phyloP scores from a whole-genome alignment of 768 basidiomycete genomes.

The Boletellus emodensis region DNA sequence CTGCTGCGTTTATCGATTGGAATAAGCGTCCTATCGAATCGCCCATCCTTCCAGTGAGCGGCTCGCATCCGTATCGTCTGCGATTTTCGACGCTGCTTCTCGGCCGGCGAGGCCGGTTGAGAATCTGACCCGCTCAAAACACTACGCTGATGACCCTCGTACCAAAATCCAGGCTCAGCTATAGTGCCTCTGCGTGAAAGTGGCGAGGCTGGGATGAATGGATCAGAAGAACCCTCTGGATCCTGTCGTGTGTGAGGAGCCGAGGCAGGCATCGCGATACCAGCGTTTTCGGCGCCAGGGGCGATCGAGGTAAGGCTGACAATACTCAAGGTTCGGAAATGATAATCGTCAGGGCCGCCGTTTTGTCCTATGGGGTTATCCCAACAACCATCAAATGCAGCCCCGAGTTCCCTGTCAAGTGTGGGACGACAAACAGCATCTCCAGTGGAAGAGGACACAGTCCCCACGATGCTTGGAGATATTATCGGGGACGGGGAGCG shows the following conservation, averaged over 20 bases:
- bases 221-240: background rate
- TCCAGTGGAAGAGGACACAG: slow-evolving; percentile 5
- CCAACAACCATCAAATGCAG: slow-evolving; percentile 38
- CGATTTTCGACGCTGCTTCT: slow-evolving; percentile 36
- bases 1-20: slow-evolving; percentile 12
- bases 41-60: slow-evolving; percentile 53
- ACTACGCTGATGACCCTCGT: slow-evolving; percentile 1
- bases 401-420: slow-evolving; percentile 58
- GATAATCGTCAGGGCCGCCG: slow-evolving; percentile 36
- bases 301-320: slow-evolving; percentile 42
- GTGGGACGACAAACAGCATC: slow-evolving; percentile 28
- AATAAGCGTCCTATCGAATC: slow-evolving; percentile 41
- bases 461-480: slow-evolving; percentile 4
- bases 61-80: slow-evolving; percentile 58
- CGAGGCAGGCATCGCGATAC: slow-evolving; percentile 2
- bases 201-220: slow-evolving; percentile 1
- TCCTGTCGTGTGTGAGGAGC: background rate
- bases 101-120: slow-evolving; percentile 15
- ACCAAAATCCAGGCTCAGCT: slow-evolving; percentile 12
- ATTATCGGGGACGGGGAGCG: slow-evolving; percentile 21
- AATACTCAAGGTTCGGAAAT: slow-evolving; percentile 53
- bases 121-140: slow-evolving; percentile 27
- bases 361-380: slow-evolving; percentile 1
- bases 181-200: slow-evolving; percentile 7
- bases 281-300: slow-evolving; percentile 24